Conservation (phyloP, 2,329 filamentous ascomycete species). For the Akanthomyces dipterigenus region DNA sequence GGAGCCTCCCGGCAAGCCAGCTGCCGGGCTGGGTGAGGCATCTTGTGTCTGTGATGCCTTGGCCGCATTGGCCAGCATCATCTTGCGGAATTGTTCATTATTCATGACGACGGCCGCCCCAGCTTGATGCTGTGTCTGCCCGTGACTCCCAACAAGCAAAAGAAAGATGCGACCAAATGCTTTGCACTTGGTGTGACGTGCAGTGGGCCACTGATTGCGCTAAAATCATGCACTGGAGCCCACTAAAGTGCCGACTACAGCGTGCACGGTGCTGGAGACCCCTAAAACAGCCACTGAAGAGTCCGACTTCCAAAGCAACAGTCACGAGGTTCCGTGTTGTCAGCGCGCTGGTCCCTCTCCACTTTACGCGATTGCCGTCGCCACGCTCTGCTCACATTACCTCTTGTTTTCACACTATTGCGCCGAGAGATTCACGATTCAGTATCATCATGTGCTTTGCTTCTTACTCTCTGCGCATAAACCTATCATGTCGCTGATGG, state of each 20-base stretch:
- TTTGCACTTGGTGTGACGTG: neutral
- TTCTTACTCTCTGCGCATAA: neutral
- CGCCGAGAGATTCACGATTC: neutral
- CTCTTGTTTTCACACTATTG: neutral
- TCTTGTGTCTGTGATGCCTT: slow-evolving; percentile 35
- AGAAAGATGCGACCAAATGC: neutral
- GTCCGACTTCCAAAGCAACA: slow-evolving; percentile 2
- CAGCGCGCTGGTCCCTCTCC: slow-evolving; percentile 22
- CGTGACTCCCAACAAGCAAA: neutral
- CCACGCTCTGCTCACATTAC: slow-evolving; percentile 3
- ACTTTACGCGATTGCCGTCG: slow-evolving; percentile 29
- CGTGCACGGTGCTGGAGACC: neutral
- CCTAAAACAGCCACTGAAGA: neutral
- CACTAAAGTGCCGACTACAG: neutral
- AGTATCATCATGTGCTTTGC: neutral
- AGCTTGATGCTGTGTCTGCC: neutral
- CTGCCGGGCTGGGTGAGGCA: slow-evolving; percentile 34
- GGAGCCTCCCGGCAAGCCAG: slow-evolving; percentile 19
- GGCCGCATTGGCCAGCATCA: slow-evolving; percentile 51
- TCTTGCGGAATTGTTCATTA: slow-evolving; percentile 85
- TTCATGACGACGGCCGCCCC: slow-evolving; percentile 57
- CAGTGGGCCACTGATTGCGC: neutral
- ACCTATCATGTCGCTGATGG: neutral
- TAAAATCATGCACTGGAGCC: neutral
- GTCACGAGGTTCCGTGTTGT: slow-evolving; percentile 37